Base-by-base conservation (phyloP, 2,329 filamentous ascomycete species). In the Apiospora pterosperma region DNA sequence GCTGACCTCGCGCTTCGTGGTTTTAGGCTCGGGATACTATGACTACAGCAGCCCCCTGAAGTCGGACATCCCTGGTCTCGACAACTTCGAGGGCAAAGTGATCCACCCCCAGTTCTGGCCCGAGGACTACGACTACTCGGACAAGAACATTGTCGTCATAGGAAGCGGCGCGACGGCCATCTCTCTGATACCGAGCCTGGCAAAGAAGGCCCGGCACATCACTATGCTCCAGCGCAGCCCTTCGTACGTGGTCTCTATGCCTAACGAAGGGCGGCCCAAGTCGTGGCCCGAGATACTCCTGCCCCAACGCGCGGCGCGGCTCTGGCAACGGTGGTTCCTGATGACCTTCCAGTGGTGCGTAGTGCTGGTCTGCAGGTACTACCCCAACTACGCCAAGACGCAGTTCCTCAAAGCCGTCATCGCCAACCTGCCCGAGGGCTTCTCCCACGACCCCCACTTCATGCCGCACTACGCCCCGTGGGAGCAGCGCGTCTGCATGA, bases 221-320 rank as follows among this genome's bases (percentile, higher is more conserved):
- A 95, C 91, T 1, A 92, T 95, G 86, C 83, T 96, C 3, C 92
- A 96, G 77, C 87, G 93, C 64, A 92, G 88, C 58, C 93, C 93
- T 0, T 85, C 84, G 0, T 94, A 92, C 71, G 83, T 94, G 63
- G 69, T 91, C 38, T 79, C 84, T 19, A 41, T 89, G 86, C 72
- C 69, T 89, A 59, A 63, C 61, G 31, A 21, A 36, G 44, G 41
- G 36, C 62, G 42, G n/a, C 58, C 16, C 42, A 44, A n/a, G 28
- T 36, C 62, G 36, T 59, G 38, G 58, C 23, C 62, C 44, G 23
- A 55, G n/a, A 59, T 48, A 44, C 28, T 59, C 16, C 42, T 68
- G 6, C 64, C 70, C 23, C 48, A 39, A 4, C 60, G 38, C 7
- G 19, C 52, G n/a, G 42, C 64, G 16, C 36, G 28, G 8, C 48